Base-by-base conservation (phyloP, 352 stramenopile species). In the Globisporangium ultimum region DNA sequence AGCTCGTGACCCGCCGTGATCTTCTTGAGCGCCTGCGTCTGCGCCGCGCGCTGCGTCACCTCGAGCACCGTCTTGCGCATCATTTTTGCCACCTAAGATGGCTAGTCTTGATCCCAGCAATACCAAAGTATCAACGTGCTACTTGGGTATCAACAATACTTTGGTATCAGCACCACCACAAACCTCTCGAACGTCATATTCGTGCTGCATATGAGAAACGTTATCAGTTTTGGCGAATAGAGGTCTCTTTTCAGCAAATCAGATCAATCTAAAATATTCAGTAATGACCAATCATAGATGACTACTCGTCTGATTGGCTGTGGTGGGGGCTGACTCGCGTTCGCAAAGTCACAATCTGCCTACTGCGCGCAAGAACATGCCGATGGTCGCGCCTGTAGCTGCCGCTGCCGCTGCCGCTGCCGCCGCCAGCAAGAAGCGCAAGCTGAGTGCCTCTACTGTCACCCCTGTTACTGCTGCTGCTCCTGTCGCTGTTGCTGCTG, bases 61-160 rank as follows among this genome's bases (percentile, higher is more conserved):
- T 88, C 78, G 21, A 82, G 66, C 68, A 92, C 78, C 18, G 55
- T 65, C 58, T 78, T 76, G 20, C 83, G 74, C 63, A 89, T 50
- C 76, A 86, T 87, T 3, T 55, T 79, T 20, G 28, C 11, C 8
- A 34, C 11, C 1, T n/a, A 21, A 59, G 45, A n/a, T n/a, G 34
- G 15, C 18, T 24, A 17, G 36, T 1, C 14, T 32, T 51, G 21
- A 36, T n/a, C n/a, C n/a, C n/a, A n/a, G n/a, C n/a, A n/a, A n/a
- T 20, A 51, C 32, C 9, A 51, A 8, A 18, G n/a, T 51, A 6
- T 24, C 48, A 24, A 41, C 4, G 4, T 6, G 28, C 28, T 6
- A 36, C 28, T 36, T 10, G 8, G 8, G 28, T n/a, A 21, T 15
- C 48, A 2, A 8, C 52, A 11, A 28, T 36, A 36, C 28, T 36